Evolutionary conservation across 2,329 filamentous ascomycete genomes (phyloP), one percentile per base, ranked within the genome.

Genomic region (Penicillium sclerotiorum): DNA sequence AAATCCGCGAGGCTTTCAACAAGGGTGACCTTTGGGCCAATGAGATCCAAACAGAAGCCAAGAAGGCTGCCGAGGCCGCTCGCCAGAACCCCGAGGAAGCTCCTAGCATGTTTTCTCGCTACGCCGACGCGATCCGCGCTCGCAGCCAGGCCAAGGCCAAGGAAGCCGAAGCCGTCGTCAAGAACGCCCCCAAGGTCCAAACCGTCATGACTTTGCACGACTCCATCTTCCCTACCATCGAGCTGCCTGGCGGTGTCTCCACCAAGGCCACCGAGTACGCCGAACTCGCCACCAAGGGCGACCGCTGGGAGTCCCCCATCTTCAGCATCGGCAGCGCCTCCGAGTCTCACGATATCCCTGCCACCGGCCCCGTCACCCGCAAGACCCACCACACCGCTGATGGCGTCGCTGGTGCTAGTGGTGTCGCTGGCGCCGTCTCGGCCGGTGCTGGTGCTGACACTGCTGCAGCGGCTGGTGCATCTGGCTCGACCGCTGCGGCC

Each of bases 201-300:
- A 76, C 92, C 37, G 88, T 89, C n/a, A 77, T 92, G 57, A 95
- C 91, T 33, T 84, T 91, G 74, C 83, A 96, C 60, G 90, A 96
- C 66, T 92, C 89, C 58, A 90, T 97, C 58, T 96, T 99, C 86
- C 88, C 90, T 65, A 79, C 93, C 67, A 86, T 99, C 67, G 81
- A 86, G 49, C 80, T 99, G 5, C 91, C 92, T 21, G 89, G 89
- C 25, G 92, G 91, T 47, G 93, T 96, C 69, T 94, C 89, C 61
- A 86, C 84, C 76, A 96, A 96, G 83, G 92, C 93, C 8, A 95
- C 90, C 20, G 90, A 96, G 73, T 97, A 95, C 81, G 90, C 85
- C 76, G 85, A 96, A 18, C 80, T 96, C 50, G 90, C 93, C 8
- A 79, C 78, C 59, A 90, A 94, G 83, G 94, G 94, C 45, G 89